Evolutionary conservation across 2,329 filamentous ascomycete species (phyloP).

Genomic region (Rhinocladiella mackenziei): DNA sequence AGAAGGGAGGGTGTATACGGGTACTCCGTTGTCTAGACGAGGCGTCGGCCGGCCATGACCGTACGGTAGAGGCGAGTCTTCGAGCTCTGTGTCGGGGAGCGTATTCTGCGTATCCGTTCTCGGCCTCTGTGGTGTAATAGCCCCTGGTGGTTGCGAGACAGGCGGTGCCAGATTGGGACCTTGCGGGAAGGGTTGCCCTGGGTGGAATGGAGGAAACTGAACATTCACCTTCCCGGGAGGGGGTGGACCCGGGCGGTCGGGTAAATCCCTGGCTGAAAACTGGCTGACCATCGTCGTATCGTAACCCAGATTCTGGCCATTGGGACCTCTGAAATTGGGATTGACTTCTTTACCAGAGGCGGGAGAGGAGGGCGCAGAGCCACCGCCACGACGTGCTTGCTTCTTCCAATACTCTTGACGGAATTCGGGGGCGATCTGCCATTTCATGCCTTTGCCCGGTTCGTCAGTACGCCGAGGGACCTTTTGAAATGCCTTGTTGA

Average conservation of each 20-base stretch:
- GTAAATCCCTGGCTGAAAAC: conserved; percentile 34
- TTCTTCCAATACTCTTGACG: conserved; percentile 84
- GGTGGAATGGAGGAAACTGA: conserved; percentile 23
- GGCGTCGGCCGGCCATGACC: conserved; percentile 31
- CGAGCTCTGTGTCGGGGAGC: conserved; percentile 37
- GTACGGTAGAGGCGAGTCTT: conserved; percentile 42
- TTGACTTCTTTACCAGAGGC: conserved; percentile 41
- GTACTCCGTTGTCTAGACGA: conserved; percentile 24
- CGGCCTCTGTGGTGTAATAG: conserved; percentile 48
- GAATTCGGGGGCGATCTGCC: conserved; percentile 82
- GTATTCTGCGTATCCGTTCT: conserved; percentile 32
- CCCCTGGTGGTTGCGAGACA: conserved; percentile 41
- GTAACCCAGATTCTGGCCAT: conserved; percentile 33
- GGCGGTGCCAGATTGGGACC: conserved; percentile 33
- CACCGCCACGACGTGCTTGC: conserved; percentile 40
- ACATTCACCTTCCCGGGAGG: conserved; percentile 19
- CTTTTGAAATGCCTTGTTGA: conserved; percentile 94
- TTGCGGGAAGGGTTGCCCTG: conserved; percentile 17
- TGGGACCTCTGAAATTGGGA: conserved; percentile 36
- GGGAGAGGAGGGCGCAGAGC: conserved; percentile 44
- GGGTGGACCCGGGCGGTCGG: conserved; percentile 10
- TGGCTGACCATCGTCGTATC: conserved; percentile 37
- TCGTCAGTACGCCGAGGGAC: conserved; percentile 89
- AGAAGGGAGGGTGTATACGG: conserved; percentile 25
- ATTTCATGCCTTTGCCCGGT: conserved; percentile 98